Conservation (phyloP, 208 protist genomes). For the Leishmania mexicana region DNA sequence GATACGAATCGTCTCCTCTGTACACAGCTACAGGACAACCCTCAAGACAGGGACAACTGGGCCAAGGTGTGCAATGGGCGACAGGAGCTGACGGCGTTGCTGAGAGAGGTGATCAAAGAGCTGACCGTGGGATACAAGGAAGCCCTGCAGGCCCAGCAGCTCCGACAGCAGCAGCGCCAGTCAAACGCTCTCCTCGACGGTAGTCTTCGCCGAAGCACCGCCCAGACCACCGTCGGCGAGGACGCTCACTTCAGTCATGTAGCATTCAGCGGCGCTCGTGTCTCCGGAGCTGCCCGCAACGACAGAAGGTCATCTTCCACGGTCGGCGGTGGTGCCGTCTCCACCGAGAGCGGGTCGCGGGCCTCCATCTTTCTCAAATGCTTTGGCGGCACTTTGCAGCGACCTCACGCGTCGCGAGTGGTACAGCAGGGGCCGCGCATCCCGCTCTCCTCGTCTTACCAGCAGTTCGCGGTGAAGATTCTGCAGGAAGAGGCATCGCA, state of each 20-base stretch:
- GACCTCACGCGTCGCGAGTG: conserved; percentile 35
- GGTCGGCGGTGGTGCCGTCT: neutral
- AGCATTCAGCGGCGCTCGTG: conserved; percentile 3
- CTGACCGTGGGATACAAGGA: conserved; percentile 77
- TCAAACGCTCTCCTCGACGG: neutral
- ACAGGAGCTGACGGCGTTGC: conserved; percentile 73
- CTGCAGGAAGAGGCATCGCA: conserved; percentile 87
- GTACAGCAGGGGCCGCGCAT: conserved; percentile 48
- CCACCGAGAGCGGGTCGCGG: conserved; percentile 29
- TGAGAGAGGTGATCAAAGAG: conserved; percentile 67
- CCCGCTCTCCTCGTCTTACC: conserved; percentile 74
- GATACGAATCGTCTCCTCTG: conserved; percentile 84
- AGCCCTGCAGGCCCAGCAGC: conserved; percentile 26
- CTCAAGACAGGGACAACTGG: conserved; percentile 93
- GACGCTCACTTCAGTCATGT: neutral
- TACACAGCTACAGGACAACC: conserved; percentile 90
- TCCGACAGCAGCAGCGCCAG: conserved; percentile 21
- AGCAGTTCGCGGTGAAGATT: conserved; percentile 77
- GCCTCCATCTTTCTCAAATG: conserved; percentile 30
- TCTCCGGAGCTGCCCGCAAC: conserved; percentile 20
- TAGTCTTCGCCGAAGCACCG: neutral
- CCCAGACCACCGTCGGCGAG: neutral
- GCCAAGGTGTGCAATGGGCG: conserved; percentile 88
- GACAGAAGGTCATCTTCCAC: conserved; percentile 24
- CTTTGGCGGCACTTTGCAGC: conserved; percentile 77